Conservation (phyloP, 2,329 filamentous ascomycete genomes). For the Allantophomopsis lycopodina region DNA sequence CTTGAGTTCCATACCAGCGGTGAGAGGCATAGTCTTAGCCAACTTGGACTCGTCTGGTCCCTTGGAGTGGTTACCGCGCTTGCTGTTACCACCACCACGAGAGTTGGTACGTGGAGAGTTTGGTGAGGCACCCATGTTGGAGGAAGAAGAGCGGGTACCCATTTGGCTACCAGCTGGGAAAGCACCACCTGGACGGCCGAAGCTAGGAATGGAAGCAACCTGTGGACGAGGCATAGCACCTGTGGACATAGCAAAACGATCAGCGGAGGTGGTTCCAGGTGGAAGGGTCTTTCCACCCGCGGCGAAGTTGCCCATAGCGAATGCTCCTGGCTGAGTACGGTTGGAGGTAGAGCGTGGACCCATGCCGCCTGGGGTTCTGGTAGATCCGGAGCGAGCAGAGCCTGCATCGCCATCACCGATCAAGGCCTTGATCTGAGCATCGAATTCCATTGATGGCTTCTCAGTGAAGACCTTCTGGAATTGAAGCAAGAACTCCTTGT, state of each 20-base stretch:
- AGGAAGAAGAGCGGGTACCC: conserved; percentile 49
- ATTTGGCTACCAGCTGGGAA: conserved; percentile 51
- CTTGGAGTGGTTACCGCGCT: conserved; percentile 38
- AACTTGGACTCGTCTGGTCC: conserved; percentile 37
- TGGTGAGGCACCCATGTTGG: conserved; percentile 43
- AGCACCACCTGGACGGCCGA: conserved; percentile 44
- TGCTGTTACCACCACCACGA: conserved; percentile 50
- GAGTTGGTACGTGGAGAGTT: conserved; percentile 56
- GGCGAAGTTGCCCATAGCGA: conserved; percentile 60
- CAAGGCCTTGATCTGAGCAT: conserved; percentile 73
- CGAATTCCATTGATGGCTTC: conserved; percentile 90
- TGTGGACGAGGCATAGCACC: conserved; percentile 33
- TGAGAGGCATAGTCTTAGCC: conserved; percentile 85
- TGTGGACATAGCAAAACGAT: conserved; percentile 57
- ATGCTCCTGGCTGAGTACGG: conserved; percentile 33
- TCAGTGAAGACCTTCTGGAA: conserved; percentile 95
- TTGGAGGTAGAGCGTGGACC: conserved; percentile 35
- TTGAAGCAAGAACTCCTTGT: conserved; percentile 87
- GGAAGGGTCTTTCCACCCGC: conserved; percentile 46
- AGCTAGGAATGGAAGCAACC: conserved; percentile 38
- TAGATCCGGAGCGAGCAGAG: conserved; percentile 45
- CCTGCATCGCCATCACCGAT: conserved; percentile 65
- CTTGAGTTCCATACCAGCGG: conserved; percentile 68
- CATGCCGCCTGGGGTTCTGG: conserved; percentile 40
- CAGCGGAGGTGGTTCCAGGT: conserved; percentile 61